Percentiles rank a stretch among this genome's conserved stretches.
Evolutionary conservation across 2,329 filamentous ascomycete species (phyloP).

Genomic region (Aspergillus sp.): DNA sequence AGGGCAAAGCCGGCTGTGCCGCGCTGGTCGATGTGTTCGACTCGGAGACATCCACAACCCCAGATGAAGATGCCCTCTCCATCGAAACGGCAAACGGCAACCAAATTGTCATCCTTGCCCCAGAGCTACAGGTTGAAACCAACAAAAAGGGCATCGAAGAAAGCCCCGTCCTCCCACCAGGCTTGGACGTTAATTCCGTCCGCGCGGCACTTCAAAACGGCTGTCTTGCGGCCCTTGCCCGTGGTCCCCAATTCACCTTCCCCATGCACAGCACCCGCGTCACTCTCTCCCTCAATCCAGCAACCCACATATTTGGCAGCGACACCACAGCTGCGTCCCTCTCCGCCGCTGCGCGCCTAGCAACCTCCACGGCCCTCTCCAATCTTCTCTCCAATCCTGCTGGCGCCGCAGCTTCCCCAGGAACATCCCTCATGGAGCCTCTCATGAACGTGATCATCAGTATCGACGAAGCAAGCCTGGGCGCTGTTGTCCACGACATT

Average conservation of each 20-base stretch:
- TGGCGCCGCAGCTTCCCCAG: constrained; percentile 48
- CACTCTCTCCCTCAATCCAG: constrained; percentile 66
- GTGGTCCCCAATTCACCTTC: constrained; percentile 77
- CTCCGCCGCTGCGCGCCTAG: constrained; percentile 67
- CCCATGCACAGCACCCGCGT: constrained; percentile 77
- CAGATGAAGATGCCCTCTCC: constrained; percentile 33
- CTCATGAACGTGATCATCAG: constrained; percentile 88
- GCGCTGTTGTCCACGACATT: constrained; percentile 79
- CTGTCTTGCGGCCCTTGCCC: constrained; percentile 76
- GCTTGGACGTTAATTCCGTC: constrained; percentile 52
- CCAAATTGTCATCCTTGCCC: constrained; percentile 58
- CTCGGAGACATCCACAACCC: constrained; percentile 21
- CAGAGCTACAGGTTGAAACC: constrained; percentile 45
- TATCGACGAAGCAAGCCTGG: constrained; percentile 78
- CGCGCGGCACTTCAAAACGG: constrained; percentile 69
- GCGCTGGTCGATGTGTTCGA: constrained; percentile 64
- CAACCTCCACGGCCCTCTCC: constrained; percentile 69
- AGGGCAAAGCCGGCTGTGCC: constrained; percentile 73
- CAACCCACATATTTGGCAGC: constrained; percentile 62
- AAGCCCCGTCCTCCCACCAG: constrained; percentile 53
- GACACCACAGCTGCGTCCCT: constrained; percentile 67
- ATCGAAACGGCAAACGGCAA: constrained; percentile 67
- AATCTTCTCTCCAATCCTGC: constrained; percentile 40
- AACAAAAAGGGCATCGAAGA: constrained; percentile 42
- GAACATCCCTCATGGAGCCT: constrained; percentile 77